Base-by-base conservation (phyloP, 371 early-diverging fungal genomes). In the Mortierella sp. region DNA sequence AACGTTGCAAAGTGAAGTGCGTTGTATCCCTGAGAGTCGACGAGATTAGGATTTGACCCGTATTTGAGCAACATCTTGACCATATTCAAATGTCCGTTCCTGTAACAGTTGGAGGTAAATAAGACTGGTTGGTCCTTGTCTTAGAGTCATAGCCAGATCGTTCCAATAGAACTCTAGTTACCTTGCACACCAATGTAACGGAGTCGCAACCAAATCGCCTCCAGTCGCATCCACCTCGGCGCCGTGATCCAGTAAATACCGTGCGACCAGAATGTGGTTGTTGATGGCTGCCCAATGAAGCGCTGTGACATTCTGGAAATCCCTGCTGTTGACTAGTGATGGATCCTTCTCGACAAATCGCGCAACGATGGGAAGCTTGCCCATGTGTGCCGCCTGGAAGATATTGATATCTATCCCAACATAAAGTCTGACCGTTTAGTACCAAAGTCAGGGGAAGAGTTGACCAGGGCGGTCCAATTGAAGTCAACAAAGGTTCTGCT, bases 1-100 rank as follows among this genome's bases (percentile, higher is more conserved):
- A 97, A 97, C n/a, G 93, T 94, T 2, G 95, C 92, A 1, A 96
- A 84, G 71, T 98, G 98, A 22, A 98, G 82, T 0, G 92, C 89
- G 51, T 94, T 94, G 81, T 93, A 95, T 10, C 97, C 97, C 74
- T 94, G 94, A 1, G 87, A 88, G 63, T 98, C 98, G 37, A 82
- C 84, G 10, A 88, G 47, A 6, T 78, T 67, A 10, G 92, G 87
- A 63, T 95, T 79, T 5, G 96, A 97, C 16, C 96, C 96, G 34
- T 87, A 83, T 50, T 88, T 86, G 45, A 91, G 68, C 45, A 98
- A 79, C 29, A 91, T 82, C 48, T 88, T 86, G 0, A 93, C 91
- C 56, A 92, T 86, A 24, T 87, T 79, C 28, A 96, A 73, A 45
- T 91, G 89, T 24, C 94, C 94, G 50, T 90, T 87, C 54, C 89